Conservation (phyloP, 2,329 filamentous ascomycete genomes). For the Aspergillus oerlinghausenensis region DNA sequence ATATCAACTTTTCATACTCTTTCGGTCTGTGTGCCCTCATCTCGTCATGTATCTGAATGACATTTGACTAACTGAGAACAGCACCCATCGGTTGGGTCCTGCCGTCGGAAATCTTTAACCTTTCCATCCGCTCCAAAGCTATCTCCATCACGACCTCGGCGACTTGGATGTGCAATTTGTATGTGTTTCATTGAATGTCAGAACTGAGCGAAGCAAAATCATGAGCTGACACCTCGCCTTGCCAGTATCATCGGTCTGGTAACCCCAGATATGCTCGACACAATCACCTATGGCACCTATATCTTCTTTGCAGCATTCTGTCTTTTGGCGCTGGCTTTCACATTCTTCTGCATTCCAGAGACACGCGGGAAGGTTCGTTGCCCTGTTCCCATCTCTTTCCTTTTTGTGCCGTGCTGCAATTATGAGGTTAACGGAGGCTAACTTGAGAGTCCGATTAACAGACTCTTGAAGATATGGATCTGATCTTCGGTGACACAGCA, state of each 20-base stretch:
- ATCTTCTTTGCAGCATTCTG: constrained; percentile 38
- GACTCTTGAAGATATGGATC: constrained; percentile 56
- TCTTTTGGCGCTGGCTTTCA: constrained; percentile 31
- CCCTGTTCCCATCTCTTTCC: neutral
- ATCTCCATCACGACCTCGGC: constrained; percentile 37
- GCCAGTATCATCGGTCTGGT: constrained; percentile 33
- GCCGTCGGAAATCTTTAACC: constrained; percentile 38
- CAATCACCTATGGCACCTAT: constrained; percentile 36
- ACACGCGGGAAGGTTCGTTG: constrained; percentile 31
- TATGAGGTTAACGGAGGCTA: neutral
- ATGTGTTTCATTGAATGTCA: constrained; percentile 5
- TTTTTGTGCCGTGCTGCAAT: neutral
- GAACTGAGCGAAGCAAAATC: neutral
- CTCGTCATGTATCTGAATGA: neutral
- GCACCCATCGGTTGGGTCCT: constrained; percentile 37
- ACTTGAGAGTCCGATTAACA: constrained; percentile 5
- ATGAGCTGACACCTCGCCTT: neutral
- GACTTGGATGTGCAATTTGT: constrained; percentile 40
- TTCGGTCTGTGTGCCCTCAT: constrained; percentile 24
- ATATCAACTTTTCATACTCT: constrained; percentile 36
- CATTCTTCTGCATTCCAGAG: constrained; percentile 33
- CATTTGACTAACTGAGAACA: constrained; percentile 8
- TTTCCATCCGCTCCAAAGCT: constrained; percentile 34
- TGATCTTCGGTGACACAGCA: constrained; percentile 39
- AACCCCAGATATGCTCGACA: constrained; percentile 35